Evolutionary conservation across 352 stramenopile species (phyloP), one percentile per base, ranked within the genome.

Genomic region (Globisporangium spinosum): DNA sequence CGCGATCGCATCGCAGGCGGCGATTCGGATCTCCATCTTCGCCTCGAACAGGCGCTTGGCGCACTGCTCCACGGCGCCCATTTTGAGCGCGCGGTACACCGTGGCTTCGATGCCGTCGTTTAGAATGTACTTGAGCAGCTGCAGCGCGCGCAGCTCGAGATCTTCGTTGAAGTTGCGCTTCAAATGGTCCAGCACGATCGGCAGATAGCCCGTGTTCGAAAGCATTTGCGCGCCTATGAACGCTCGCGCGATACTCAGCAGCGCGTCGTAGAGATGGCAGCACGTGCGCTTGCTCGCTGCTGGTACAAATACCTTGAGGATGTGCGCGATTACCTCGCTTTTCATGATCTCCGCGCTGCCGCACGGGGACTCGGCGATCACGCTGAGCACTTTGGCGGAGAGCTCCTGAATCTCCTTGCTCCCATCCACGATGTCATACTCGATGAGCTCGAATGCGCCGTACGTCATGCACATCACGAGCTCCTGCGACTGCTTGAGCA

Each of bases 401-500:
- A 91, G 75, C 64, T 89, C 72, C 29, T 80, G 76, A n/a, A 90
- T 62, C 35, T 89, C 77, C 25, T 65, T 65, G 57, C 79, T 55
- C 3, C 69, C 29, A 25, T 76, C 69, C 9, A 79, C 34, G 20
- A 81, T 76, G 9, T 67, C 58, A 32, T 81, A 72, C 65, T 89
- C 80, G 7, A 92, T 70, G 13, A 89, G 73, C 68, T 87, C 81
- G 17, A 91, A 69, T 40, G 79, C 72, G 5, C 77, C 82, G 64
- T 79, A 71, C 60, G 86, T 86, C 68, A 89, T 73, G 59, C 77
- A 89, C 72, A 89, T 81, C 5, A 83, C 73, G 6, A 90, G 75
- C 22, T 91, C 76, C 58, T 86, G 77, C 3, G 85, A 83, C 22
- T 89, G 66, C 58, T 78, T 80, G 54, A 91, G 80, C n/a, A 91